phyloP scores from a whole-genome alignment of 495 filamentous ascomycete species.

The Neurospora sp. region DNA sequence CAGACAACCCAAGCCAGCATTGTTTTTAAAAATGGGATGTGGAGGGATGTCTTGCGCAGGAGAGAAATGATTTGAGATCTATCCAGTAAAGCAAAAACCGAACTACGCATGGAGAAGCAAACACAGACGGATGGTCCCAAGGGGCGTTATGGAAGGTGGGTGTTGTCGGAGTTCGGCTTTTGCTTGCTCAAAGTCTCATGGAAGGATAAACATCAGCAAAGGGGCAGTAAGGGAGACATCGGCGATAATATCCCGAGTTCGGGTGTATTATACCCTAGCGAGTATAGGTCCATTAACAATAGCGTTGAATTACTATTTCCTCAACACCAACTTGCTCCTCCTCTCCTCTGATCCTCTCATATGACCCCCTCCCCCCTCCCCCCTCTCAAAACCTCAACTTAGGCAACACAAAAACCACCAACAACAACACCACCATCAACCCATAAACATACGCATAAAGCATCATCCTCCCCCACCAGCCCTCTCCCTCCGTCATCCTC shows the following conservation, averaged over 20 bases:
- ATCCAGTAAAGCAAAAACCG: neutral
- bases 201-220: neutral
- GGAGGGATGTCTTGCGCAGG: neutral
- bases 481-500: slow-evolving; percentile 71
- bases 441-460: slow-evolving; percentile 76
- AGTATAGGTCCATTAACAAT: neutral
- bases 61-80: neutral
- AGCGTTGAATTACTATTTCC: neutral
- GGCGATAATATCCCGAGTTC: neutral
- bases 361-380: too few relatives aligned
- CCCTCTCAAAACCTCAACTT: slow-evolving; percentile 66
- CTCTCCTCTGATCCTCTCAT: too few relatives aligned
- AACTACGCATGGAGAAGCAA: neutral
- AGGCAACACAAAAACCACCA: slow-evolving; percentile 70
- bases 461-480: slow-evolving; percentile 77
- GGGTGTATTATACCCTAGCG: neutral
- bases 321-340: neutral
- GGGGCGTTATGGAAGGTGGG: neutral
- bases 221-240: neutral
- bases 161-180: neutral
- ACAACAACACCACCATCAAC: slow-evolving; percentile 59
- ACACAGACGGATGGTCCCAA: neutral
- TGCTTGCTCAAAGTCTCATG: neutral
- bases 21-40: neutral
- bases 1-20: neutral